Evolutionary conservation across 2,329 filamentous ascomycete genomes (phyloP).

Genomic region (Gremmenia infestans): DNA sequence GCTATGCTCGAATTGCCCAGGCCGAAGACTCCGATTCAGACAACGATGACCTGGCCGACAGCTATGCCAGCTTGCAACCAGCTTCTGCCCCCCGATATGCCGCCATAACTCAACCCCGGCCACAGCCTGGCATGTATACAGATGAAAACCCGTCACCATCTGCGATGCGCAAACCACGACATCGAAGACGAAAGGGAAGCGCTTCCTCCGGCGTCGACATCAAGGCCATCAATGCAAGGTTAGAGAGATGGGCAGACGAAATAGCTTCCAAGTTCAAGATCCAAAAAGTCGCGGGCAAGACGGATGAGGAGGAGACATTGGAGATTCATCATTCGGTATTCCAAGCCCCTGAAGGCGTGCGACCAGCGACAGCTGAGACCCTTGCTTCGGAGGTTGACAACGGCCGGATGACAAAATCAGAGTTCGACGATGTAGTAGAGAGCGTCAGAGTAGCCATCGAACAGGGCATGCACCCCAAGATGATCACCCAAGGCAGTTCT

Average conservation of each 20-base stretch:
- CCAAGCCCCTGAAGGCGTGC: slow-evolving; percentile 81
- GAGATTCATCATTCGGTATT: slow-evolving; percentile 99
- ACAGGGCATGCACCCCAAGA: slow-evolving; percentile 83
- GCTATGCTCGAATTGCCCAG: slow-evolving; percentile 80
- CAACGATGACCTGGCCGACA: slow-evolving; percentile 53
- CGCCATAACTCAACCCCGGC: slow-evolving; percentile 55
- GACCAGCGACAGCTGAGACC: slow-evolving; percentile 71
- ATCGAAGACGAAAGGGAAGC: slow-evolving; percentile 52
- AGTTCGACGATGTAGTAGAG: slow-evolving; percentile 86
- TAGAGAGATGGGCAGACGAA: slow-evolving; percentile 96
- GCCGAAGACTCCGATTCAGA: slow-evolving; percentile 72
- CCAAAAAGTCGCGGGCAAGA: slow-evolving; percentile 66
- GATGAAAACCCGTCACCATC: slow-evolving; percentile 35
- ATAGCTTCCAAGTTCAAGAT: slow-evolving; percentile 97
- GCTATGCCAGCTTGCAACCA: slow-evolving; percentile 49
- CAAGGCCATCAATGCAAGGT: slow-evolving; percentile 92
- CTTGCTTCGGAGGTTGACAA: slow-evolving; percentile 57
- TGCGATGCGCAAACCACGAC: slow-evolving; percentile 41
- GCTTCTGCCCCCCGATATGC: slow-evolving; percentile 58
- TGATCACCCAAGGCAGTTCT: slow-evolving; percentile 96
- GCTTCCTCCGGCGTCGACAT: slow-evolving; percentile 88
- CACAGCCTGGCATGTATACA: slow-evolving; percentile 55
- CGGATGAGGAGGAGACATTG: slow-evolving; percentile 74
- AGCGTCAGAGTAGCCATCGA: slow-evolving; percentile 88
- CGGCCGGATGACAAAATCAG: slow-evolving; percentile 65